Evolutionary conservation across 139 green algal species (phyloP).

Genomic region (Coelastrella sp.): DNA sequence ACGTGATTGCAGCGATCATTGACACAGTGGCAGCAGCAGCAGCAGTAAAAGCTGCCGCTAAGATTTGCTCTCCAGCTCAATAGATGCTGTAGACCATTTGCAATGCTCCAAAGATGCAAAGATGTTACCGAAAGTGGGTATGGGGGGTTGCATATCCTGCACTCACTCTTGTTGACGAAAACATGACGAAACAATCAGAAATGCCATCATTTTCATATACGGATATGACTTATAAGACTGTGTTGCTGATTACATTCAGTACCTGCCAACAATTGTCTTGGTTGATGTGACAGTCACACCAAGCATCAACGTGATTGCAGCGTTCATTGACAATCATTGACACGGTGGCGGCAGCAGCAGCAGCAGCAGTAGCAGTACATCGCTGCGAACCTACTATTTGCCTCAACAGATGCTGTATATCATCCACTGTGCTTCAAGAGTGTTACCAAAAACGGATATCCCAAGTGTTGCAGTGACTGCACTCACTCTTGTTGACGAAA

Average conservation of each 20-base stretch:
- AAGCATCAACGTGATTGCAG: neutral
- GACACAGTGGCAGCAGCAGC: neutral
- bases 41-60: conserved; percentile 1
- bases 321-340: neutral
- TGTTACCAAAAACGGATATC: too few relatives aligned
- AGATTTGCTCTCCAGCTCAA: neutral
- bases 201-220: conserved; percentile 20
- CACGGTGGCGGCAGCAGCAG: neutral
- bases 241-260: too few relatives aligned
- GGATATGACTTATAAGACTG: too few relatives aligned
- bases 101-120: too few relatives aligned
- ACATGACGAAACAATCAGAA: conserved; percentile 30
- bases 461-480: too few relatives aligned
- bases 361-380: conserved; percentile 18
- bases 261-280: too few relatives aligned
- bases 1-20: neutral
- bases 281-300: neutral
- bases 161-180: conserved; percentile 47
- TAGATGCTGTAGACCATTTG: neutral
- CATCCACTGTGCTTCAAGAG: too few relatives aligned
- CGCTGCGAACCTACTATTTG: neutral
- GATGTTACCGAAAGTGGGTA: too few relatives aligned
- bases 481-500: conserved; percentile 46
- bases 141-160: too few relatives aligned
- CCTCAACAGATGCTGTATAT: neutral